Base-by-base conservation (phyloP, 768 basidiomycete species). In the Clathrus columnatus region DNA sequence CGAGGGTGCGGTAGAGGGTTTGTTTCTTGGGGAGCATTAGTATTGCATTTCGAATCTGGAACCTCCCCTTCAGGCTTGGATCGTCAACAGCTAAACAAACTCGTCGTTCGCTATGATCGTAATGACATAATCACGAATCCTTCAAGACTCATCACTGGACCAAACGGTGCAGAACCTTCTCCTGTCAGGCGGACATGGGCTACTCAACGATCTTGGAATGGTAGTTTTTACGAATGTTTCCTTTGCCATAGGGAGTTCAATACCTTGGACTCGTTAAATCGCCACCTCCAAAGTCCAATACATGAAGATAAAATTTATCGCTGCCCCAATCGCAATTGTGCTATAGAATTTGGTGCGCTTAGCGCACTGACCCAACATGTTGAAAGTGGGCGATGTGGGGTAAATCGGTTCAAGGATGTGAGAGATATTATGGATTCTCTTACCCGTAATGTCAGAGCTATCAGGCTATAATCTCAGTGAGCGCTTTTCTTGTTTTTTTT, bases 351-450 rank as follows among this genome's bases (percentile, higher is more conserved):
- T 62, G 58, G 50, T 6, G 75, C 79, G 14, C 72, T 86, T 28
- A 84, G 84, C 53, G 82, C 63, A 4, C 65, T 87, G 51, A 76
- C 76, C 44, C 78, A 81, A 67, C 84, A 87, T 64, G 73, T 86
- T 28, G 83, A 86, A 70, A 82, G 79, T 62, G 79, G 76, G 60
- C 67, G 59, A 24, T 87, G 85, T 64, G 80, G 78, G 0, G 75
- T 85, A 20, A 54, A 64, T 30, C 75, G 67, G 65, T 83, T 82
- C 63, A 70, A 57, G 61, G 61, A 59, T 1, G 75, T 78, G 20
- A 65, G 71, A 49, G 62, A 65, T 6, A 65, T 67, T 1, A 68
- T 82, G 69, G 65, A 75, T 24, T 29, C 55, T 0, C 43, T 80
- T 49, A 54, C 4, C n/a, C 4, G 36, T 14, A 36, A n/a, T n/a